Conservation (phyloP, 2,329 filamentous ascomycete genomes). For the Alternaria arborescens region DNA sequence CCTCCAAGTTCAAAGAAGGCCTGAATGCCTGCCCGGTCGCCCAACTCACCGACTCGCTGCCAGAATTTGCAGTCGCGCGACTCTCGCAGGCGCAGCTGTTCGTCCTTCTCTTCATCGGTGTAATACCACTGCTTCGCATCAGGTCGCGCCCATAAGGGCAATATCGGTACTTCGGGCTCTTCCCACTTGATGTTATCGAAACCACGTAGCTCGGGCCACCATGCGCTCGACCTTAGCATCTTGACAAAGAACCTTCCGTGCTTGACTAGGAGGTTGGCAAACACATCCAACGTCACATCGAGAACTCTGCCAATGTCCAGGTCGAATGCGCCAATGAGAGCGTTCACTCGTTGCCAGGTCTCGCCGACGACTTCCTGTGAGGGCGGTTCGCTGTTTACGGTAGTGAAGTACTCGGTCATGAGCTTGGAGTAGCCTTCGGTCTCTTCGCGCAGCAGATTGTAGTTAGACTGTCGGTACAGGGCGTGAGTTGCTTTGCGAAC, state of each 20-base stretch:
- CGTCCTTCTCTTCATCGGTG: conserved; percentile 73
- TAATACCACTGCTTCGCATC: conserved; percentile 69
- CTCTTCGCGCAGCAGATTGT: conserved; percentile 94
- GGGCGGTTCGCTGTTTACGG: conserved; percentile 76
- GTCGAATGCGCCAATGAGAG: conserved; percentile 95
- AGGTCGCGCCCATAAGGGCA: conserved; percentile 88
- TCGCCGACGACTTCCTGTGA: conserved; percentile 79
- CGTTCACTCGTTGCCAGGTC: conserved; percentile 91
- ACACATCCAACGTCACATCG: conserved; percentile 94
- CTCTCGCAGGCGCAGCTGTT: conserved; percentile 65
- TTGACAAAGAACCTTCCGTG: conserved; percentile 95
- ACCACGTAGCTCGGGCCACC: conserved; percentile 83
- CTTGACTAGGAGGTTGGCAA: conserved; percentile 90
- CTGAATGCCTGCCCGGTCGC: conserved; percentile 66
- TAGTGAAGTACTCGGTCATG: conserved; percentile 93
- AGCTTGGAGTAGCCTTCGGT: conserved; percentile 97
- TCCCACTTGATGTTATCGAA: conserved; percentile 59
- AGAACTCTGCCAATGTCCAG: conserved; percentile 93
- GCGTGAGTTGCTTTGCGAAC: conserved; percentile 92
- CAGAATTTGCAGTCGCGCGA: conserved; percentile 81
- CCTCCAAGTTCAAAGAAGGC: conserved; percentile 92
- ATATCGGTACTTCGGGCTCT: conserved; percentile 65
- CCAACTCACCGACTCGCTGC: conserved; percentile 74
- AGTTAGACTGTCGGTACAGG: conserved; percentile 94
- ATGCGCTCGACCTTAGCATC: conserved; percentile 87